Evolutionary conservation across 106 monocot genomes (phyloP).

Genomic region (Dioscorea zingiberensis): DNA sequence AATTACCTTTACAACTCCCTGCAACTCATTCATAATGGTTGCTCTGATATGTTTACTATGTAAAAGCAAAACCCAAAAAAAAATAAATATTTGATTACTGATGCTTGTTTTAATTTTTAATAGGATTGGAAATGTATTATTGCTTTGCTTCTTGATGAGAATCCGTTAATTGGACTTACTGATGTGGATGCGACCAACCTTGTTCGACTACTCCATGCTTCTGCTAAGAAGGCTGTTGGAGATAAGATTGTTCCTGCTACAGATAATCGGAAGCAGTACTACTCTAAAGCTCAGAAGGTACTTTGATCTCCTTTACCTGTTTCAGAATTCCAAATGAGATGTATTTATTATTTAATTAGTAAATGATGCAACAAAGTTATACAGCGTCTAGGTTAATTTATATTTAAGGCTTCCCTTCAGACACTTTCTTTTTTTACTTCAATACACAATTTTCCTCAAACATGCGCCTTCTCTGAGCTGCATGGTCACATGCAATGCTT

Average conservation of each 20-base stretch:
- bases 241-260: conserved; percentile 86
- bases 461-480: too few relatives aligned
- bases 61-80: too few relatives aligned
- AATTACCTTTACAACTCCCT: not conserved
- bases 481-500: too few relatives aligned
- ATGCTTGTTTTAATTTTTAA: conserved; percentile 12
- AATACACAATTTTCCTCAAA: too few relatives aligned
- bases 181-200: conserved; percentile 94
- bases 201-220: conserved; percentile 75
- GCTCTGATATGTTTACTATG: not conserved
- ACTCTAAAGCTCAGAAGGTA: conserved; percentile 91
- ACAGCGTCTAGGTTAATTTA: too few relatives aligned
- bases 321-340: too few relatives aligned
- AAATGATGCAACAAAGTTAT: too few relatives aligned
- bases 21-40: not conserved
- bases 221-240: conserved; percentile 83
- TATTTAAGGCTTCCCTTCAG: too few relatives aligned
- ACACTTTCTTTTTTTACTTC: too few relatives aligned
- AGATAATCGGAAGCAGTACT: conserved; percentile 77
- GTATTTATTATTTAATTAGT: too few relatives aligned
- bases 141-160: conserved; percentile 89
- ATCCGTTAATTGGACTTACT: conserved; percentile 60
- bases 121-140: conserved; percentile 99
- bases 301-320: too few relatives aligned
- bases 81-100: not conserved